Conservation (phyloP, 768 basidiomycete species). For the Kondoa malvinella region DNA sequence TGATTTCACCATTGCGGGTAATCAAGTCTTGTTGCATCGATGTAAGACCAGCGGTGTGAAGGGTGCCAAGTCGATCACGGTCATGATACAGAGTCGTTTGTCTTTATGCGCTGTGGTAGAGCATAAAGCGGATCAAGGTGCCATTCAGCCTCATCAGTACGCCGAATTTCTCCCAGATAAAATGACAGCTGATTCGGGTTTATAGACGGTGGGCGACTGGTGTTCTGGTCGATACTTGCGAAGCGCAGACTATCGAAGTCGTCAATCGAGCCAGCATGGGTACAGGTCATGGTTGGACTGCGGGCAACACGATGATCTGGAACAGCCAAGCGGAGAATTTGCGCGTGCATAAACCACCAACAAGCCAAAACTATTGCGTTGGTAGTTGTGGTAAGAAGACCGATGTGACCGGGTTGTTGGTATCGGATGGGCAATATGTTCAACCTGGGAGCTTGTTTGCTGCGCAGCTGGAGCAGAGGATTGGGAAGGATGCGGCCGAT, state of each 20-base stretch:
- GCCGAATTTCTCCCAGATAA: not conserved
- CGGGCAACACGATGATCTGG: not conserved
- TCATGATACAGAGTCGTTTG: not conserved
- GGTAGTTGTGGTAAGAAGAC: not conserved
- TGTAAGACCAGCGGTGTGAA: not conserved
- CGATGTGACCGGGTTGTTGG: not conserved
- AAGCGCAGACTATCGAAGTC: not conserved
- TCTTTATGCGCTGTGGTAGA: not conserved
- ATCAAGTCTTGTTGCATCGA: not conserved
- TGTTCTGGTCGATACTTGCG: not conserved
- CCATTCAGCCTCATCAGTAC: not conserved
- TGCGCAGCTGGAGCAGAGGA: not conserved
- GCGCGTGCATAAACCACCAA: not conserved
- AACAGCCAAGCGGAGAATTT: not conserved
- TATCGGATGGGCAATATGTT: not conserved
- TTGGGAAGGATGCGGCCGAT: not conserved
- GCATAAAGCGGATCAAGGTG: not conserved
- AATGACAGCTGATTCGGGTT: not conserved
- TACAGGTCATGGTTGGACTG: conserved; percentile 3
- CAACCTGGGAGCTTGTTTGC: not conserved
- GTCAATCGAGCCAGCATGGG: not conserved
- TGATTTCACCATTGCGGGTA: conserved; percentile 3
- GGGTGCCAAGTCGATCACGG: not conserved
- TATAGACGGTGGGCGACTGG: not conserved
- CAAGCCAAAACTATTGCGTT: not conserved